phyloP scores from a whole-genome alignment of 345 rosid species.

The Populus alba region DNA sequence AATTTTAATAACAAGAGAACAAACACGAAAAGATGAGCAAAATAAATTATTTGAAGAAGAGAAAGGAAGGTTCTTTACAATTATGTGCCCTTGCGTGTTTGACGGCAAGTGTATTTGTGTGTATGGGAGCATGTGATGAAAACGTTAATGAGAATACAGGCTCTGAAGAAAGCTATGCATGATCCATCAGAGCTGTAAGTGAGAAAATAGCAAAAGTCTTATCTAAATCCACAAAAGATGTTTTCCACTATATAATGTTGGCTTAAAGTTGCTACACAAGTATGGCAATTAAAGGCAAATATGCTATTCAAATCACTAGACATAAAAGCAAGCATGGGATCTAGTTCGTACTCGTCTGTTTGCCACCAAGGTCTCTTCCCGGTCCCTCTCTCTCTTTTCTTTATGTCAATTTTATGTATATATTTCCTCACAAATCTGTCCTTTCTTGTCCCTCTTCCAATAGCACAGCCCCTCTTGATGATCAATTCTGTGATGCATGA shows the following conservation, averaged over 20 bases:
- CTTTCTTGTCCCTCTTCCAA: background rate
- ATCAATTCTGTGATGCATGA: background rate
- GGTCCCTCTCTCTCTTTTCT: conserved; percentile 11
- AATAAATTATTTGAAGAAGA: background rate
- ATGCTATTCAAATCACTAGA: conserved; percentile 54
- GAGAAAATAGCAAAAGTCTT: conserved; percentile 9
- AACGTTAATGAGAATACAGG: background rate
- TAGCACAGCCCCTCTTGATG: no score
- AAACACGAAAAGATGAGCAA: no score
- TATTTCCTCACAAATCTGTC: background rate
- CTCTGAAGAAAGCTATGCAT: background rate
- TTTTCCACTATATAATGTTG: conserved; percentile 57
- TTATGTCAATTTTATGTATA: conserved; percentile 6
- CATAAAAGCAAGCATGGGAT: conserved; percentile 50
- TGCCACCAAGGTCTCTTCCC: conserved; percentile 55
- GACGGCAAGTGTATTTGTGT: background rate
- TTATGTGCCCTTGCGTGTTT: background rate
- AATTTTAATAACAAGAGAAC: no score
- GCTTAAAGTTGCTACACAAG: conserved; percentile 37
- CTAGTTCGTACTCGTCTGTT: conserved; percentile 46
- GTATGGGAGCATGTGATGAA: background rate
- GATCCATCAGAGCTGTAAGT: background rate
- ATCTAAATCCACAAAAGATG: conserved; percentile 42
- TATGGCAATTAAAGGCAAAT: conserved; percentile 29
- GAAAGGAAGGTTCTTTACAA: no score